Base-by-base conservation (phyloP, 2,329 filamentous ascomycete species). In the Penicillium sp. region DNA sequence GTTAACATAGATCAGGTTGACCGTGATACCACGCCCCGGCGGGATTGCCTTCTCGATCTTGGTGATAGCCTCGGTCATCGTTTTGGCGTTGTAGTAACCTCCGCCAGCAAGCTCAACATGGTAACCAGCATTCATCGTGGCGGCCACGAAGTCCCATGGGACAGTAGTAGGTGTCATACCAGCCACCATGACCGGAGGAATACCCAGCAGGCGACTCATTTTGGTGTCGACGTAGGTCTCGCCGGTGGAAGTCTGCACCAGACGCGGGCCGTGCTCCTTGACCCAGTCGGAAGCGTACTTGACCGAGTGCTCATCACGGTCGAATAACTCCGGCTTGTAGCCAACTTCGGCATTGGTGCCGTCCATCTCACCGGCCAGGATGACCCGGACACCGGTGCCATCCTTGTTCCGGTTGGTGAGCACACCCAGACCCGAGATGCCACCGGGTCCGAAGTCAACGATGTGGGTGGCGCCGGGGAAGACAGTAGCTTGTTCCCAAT, bases 401-500 rank as follows among this genome's bases (percentile, higher is more conserved):
- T 98, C 94, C 77, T 98, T 98, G 79, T 97, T 98, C 61, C 93
- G 88, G 77, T 95, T 97, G 47, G 93, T 98, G 54, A 98, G 77
- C 37, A 95, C 87, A 64, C 93, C 94, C 18, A 98, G 84, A 55
- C 94, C 94, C 20, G 93, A 98, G 55, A 97, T 93, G 52, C 93
- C 94, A 63, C 93, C 93, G 18, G 93, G 93, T 38, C 94, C 93
- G 60, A 98, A 97, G 73, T 98, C 93, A 42, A 98, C 75, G 46
- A 98, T 87, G 67, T 98, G 93, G 3, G 91, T 96, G 16, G 93
- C 93, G 18, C 82, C 79, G 3, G 88, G 84, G 76, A 98, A 97
- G 44, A 87, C 80, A 0, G 93, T 98, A 0, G 93, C 90, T 67
- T 85, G 85, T 73, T 97, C 93, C 93, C 93, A 98, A 69, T 96